Base-by-base conservation (phyloP, 805 yeast species). In the Starmerella vaccinii region DNA sequence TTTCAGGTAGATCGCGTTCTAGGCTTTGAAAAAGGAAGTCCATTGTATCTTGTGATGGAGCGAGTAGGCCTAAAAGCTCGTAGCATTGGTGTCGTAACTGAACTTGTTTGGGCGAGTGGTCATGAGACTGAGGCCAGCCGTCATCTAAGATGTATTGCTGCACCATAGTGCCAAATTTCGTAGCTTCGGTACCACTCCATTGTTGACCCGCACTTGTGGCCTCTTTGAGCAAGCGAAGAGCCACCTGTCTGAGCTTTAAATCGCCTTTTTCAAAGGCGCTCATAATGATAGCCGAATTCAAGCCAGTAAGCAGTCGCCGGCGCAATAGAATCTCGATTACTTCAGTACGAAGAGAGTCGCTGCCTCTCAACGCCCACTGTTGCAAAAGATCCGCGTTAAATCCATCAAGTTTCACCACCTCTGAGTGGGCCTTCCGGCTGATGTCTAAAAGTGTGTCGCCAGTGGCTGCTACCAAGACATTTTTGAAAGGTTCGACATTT, bases 31-130 rank as follows among this genome's bases (percentile, higher is more conserved):
- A 80, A 18, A 89, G 65, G 59, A 87, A 88, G 46, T 75, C 76
- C 35, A 86, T 62, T 54, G 75, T 77, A 0, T 73, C 63, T 33
- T 79, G 80, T 13, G 67, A 58, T 2, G 67, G 51, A 29, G 80
- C 62, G 0, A 89, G 70, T 19, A 78, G 73, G 1, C 95, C 92
- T 22, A 89, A 64, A 0, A 94, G 81, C 62, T 85, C 95, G 61
- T 86, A 89, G 57, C 84, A 86, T 34, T 44, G 49, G 46, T 58
- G 53, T 16, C 66, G 49, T 15, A 59, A 29, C n/a, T 49, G 42
- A 3, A 53, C 38, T n/a, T 37, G 49, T 26, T 29, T 44, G 12
- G 53, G 23, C 2, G 54, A 43, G 13, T 39, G 46, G 2, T 24
- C 19, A 24, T 46, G 56, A 3, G 54, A 16, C 15, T 51, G 46